Evolutionary conservation across 2,329 filamentous ascomycete genomes (phyloP), one percentile per base, ranked within the genome.

Genomic region (Geosmithia morbida): DNA sequence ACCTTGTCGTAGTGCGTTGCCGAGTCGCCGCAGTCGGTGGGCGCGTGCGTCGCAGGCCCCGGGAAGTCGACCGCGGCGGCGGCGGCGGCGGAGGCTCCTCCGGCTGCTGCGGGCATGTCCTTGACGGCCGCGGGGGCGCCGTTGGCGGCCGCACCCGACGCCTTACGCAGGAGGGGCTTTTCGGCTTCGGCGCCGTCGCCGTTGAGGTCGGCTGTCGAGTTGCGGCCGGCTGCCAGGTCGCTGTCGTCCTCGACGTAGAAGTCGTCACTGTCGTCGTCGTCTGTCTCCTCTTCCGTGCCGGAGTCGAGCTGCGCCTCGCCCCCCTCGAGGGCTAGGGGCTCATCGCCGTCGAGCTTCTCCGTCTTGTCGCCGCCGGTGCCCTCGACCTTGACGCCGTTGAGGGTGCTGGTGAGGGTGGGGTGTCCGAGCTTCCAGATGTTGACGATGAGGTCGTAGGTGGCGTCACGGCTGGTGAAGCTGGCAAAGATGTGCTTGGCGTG

Each of bases 351-450:
- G 22, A 82, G 72, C 62, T 94, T 92, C 57, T 94, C 89, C 0
- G 87, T 95, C 67, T 92, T 94, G 63, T 96, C 89, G 19, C 87
- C 88, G 19, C 87, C 88, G 6, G 79, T 83, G 51, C 87, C 81
- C 52, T 89, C 85, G 2, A 96, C 72, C 13, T 79, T 77, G 11
- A 94, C 87, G 2, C 92, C 90, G 52, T 96, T 96, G 2, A 95
- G 70, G 3, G 87, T 94, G 60, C 88, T 95, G 62, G 87, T 87
- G 29, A 98, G 67, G 48, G 87, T 87, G 2, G 92, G 90, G 61
- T 98, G 92, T 16, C 87, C 92, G 29, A 96, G 83, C 62, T 95
- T 95, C 92, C 92, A 98, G 49, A 98, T 97, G 50, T 94, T 94
- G 54, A 98, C 85, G 59, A 98, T 89, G 43, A 98, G 70, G 60